Evolutionary conservation across 768 basidiomycete species (phyloP).

Genomic region (Arthromyces matolae): DNA sequence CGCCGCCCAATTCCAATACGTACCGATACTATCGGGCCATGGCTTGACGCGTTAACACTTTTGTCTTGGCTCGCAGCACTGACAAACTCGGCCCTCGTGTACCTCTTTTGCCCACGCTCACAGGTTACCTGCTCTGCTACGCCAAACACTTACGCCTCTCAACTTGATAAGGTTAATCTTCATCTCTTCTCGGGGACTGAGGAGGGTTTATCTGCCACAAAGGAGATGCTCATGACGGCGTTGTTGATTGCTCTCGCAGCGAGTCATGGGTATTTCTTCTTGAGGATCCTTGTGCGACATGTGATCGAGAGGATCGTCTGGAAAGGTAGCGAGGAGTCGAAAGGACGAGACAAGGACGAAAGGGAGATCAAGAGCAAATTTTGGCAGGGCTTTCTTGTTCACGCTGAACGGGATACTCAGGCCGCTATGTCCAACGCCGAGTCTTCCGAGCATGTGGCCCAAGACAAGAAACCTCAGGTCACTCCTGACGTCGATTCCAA

Average conservation of each 20-base stretch:
- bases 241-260: slow-evolving; percentile 73
- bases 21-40: slow-evolving; percentile 89
- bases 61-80: slow-evolving; percentile 88
- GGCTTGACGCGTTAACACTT: slow-evolving; percentile 85
- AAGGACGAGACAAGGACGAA: slow-evolving; percentile 52
- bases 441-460: slow-evolving; percentile 8
- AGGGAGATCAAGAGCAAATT: slow-evolving; percentile 40
- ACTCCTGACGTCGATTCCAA: slow-evolving; percentile 10
- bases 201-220: slow-evolving; percentile 32
- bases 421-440: slow-evolving; percentile 16
- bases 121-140: slow-evolving; percentile 17
- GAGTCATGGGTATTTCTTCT: slow-evolving; percentile 80
- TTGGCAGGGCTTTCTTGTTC: slow-evolving; percentile 26
- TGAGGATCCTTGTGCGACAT: slow-evolving; percentile 60
- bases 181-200: slow-evolving; percentile 20
- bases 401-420: slow-evolving; percentile 12
- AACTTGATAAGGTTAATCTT: slow-evolving; percentile 26
- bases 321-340: slow-evolving; percentile 67
- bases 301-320: slow-evolving; percentile 75
- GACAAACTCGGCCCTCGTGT: slow-evolving; percentile 86
- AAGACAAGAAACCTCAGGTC: slow-evolving; percentile 9
- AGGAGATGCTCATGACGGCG: slow-evolving; percentile 57
- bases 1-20: slow-evolving; percentile 84
- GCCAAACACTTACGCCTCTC: slow-evolving; percentile 9
- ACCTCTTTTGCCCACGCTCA: slow-evolving; percentile 60